Evolutionary conservation across 2,329 filamentous ascomycete genomes (phyloP), one percentile per base, ranked within the genome.

Genomic region (Xylaria sp.): DNA sequence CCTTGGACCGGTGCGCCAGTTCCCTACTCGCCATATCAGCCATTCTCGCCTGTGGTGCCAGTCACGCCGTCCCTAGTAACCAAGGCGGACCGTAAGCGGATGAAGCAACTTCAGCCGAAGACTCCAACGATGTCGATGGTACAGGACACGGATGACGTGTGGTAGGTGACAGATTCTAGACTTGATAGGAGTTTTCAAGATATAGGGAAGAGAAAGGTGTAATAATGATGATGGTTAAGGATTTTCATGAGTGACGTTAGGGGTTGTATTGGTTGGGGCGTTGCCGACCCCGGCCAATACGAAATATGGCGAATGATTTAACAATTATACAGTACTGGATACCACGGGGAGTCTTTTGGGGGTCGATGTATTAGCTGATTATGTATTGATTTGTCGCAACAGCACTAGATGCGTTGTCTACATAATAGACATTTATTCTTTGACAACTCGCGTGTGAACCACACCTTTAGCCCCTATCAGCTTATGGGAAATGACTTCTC

Each of bases 1-100:
- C 92, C 91, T 0, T 87, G 83, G 77, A 89, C 86, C 1, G 88
- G 87, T 4, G 84, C 83, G 26, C 85, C 88, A 1, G 86, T 90
- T 26, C 92, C 92, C 1, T 94, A 94, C 79, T 89, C 88, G 64
- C 91, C 92, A 0, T 95, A 94, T 74, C 92, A 94, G 82, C 92
- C 92, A 0, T 92, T 90, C 77, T 92, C 90, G 6, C 91, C 92
- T 1, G 84, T 92, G 57, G 86, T 93, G 59, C 92, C 92, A 1
- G 88, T 94, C 58, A 94, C 92, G 36, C 92, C 92, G n/a, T 88
- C 88, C 23, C 81, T 95, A 56, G 89, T 93, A 17, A 93, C 89
- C 28, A 88, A 85, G 79, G 87, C 88, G 70, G 92, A 94, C 76
- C 82, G 91, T 33, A 93, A 90, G 85, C 84, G 86, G 77, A 89